These are phyloP conservation scores for Agapanthus africanus DNA, from an alignment of 106 monocot genomes.

Conservation along the genomic window DNA sequence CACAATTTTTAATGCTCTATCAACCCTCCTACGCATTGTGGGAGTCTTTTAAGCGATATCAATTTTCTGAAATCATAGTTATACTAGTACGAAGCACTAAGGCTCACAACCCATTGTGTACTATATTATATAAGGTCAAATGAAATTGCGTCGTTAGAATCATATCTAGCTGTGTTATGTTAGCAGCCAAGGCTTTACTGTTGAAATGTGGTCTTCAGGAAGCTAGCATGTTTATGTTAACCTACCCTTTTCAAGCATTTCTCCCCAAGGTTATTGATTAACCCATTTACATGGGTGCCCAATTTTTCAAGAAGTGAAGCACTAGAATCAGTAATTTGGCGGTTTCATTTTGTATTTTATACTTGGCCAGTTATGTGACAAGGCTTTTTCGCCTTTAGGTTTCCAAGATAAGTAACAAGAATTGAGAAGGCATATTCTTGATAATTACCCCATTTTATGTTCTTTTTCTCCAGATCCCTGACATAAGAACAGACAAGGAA, in stretches of 20 bases:
- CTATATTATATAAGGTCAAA: background rate
- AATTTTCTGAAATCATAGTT: too few species aligned
- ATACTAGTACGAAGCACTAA: background rate
- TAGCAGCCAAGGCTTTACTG: background rate
- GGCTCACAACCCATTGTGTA: background rate
- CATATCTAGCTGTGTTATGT: background rate
- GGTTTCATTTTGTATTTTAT: background rate
- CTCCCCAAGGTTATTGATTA: too few species aligned
- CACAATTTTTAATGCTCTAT: too few species aligned
- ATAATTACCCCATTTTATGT: background rate
- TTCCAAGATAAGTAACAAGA: background rate
- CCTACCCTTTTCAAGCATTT: too few species aligned
- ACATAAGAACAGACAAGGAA: constrained; percentile 52
- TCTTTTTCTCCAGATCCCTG: constrained; percentile 58
- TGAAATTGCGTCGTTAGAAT: background rate
- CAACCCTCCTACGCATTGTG: too few species aligned
- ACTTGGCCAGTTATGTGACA: too few species aligned
- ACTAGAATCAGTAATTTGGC: background rate
- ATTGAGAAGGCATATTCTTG: background rate
- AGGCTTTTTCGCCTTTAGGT: background rate
- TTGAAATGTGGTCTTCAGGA: background rate
- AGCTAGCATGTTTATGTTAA: background rate
- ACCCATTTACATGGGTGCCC: background rate
- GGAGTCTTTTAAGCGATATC: too few species aligned
- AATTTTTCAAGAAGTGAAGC: background rate